Base-by-base conservation (phyloP, 169 alveolate genomes). In the Eimeria tenella region DNA sequence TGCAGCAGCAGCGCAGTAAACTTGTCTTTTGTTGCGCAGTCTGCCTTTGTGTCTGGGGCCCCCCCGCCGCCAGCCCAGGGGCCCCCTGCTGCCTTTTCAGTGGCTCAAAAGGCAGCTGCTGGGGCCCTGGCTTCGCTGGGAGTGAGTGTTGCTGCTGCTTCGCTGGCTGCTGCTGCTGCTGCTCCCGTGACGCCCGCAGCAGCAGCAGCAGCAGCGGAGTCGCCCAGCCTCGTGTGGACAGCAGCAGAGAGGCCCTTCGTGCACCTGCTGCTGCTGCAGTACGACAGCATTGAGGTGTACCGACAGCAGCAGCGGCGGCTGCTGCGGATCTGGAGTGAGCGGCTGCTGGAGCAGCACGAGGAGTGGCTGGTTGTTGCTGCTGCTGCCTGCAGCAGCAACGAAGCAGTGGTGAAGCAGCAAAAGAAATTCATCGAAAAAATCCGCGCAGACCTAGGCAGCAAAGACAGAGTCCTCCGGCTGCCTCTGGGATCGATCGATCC, bases 261-360 rank as follows among this genome's bases (percentile, higher is more conserved):
- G 23, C 73, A 56, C 19, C 56, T 81, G 90, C 90, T 81, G 90
- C 90, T 81, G 90, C 90, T 81, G 90, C 90, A 88, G 62, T 55
- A 70, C 49, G 94, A 88, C 8, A 55, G 88, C 23, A 88, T 88
- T 55, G 94, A 88, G 53, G 94, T 53, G 87, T 88, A 88, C 62
- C 50, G 82, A 50, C 81, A 81, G 52, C 94, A 88, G 53, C 94
- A 88, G 52, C 23, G 94, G 52, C 83, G 94, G 21, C 31, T 88
- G 77, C 60, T 88, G 94, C 77, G 77, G 50, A 63, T 23, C 7
- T 88, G 94, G 94, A 63, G 71, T 6, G 94, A 88, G 77, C 53
- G 87, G 13, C 94, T 49, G 79, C 42, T 55, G 9, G 94, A 88
- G 88, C 94, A 88, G 56, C 94, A 88, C 50, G 94, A 88, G 25